Evolutionary conservation across 192 early-diverging fungal genomes (phyloP).

Genomic region (Spinellus fusiger): DNA sequence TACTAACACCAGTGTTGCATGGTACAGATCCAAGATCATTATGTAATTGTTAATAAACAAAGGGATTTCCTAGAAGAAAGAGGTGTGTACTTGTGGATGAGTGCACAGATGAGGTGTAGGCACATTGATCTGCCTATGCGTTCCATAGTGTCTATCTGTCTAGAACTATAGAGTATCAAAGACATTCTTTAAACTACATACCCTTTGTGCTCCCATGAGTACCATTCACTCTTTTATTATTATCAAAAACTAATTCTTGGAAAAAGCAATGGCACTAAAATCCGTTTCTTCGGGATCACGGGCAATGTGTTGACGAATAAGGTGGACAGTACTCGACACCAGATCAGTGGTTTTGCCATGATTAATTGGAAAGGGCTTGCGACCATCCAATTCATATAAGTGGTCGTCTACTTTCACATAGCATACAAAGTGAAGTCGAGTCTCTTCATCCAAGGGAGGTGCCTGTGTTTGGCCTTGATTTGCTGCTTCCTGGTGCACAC

Average conservation of each 20-base stretch:
- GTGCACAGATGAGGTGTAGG: too few relatives aligned
- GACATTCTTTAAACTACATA: too few relatives aligned
- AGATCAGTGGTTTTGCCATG: conserved; percentile 65
- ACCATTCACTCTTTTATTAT: too few relatives aligned
- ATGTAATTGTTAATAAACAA: too few relatives aligned
- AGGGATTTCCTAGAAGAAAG: too few relatives aligned
- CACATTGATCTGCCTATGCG: too few relatives aligned
- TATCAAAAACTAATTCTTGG: too few relatives aligned
- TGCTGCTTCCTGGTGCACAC: conserved; percentile 50
- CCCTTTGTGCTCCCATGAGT: too few relatives aligned
- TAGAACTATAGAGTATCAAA: too few relatives aligned
- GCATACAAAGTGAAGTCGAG: conserved; percentile 84
- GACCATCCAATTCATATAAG: conserved; percentile 87
- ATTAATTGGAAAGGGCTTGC: conserved; percentile 74
- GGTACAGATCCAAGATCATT: not conserved
- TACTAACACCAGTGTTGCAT: not conserved
- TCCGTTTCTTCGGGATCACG: conserved; percentile 59
- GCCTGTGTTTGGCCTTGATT: conserved; percentile 63
- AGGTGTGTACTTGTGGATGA: too few relatives aligned
- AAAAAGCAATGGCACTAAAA: conserved; percentile 60
- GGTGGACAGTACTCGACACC: conserved; percentile 48
- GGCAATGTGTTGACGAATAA: conserved; percentile 60
- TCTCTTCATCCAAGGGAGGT: conserved; percentile 65
- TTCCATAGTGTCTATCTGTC: too few relatives aligned
- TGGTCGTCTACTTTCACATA: conserved; percentile 72